These are phyloP conservation scores for Gleditsia sinensis DNA, from an alignment of 306 rosid genomes.

Conservation along the genomic window DNA sequence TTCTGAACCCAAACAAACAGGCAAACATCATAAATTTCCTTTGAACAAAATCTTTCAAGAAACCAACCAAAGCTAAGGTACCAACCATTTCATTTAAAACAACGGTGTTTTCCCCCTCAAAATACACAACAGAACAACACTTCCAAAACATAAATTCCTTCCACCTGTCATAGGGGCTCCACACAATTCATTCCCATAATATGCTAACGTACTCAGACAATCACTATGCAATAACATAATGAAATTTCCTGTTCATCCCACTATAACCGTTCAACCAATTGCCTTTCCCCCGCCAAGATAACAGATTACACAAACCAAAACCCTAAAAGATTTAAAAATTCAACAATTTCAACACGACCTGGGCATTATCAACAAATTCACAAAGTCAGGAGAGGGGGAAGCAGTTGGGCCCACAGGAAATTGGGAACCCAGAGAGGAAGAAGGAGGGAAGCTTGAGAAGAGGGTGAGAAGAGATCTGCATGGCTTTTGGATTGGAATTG, in stretches of 20 bases:
- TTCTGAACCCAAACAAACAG: neutral
- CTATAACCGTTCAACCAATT: constrained; percentile 14
- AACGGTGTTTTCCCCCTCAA: constrained; percentile 12
- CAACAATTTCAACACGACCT: constrained; percentile 30
- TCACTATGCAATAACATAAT: neutral
- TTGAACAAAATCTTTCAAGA: constrained; percentile 21
- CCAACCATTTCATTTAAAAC: constrained; percentile 20
- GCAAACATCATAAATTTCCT: neutral
- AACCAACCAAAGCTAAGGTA: neutral
- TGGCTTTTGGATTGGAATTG: constrained; percentile 36
- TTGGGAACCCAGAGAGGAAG: constrained; percentile 15
- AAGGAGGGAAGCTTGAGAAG: constrained; percentile 1
- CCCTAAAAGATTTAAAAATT: neutral
- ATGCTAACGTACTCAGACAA: neutral
- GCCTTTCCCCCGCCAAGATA: neutral
- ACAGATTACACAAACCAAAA: constrained; percentile 25
- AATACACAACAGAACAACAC: neutral
- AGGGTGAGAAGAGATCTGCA: constrained; percentile 40
- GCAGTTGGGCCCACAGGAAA: constrained; percentile 21
- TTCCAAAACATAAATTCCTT: too few species aligned
- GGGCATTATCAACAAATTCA: constrained; percentile 9
- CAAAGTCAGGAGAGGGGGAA: neutral
- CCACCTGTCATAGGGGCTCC: neutral
- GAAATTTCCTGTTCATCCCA: constrained; percentile 2
- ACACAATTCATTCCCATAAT: neutral